Evolutionary conservation across 306 rosid species (phyloP).

Genomic region (Gynostemma pentaphyllum): DNA sequence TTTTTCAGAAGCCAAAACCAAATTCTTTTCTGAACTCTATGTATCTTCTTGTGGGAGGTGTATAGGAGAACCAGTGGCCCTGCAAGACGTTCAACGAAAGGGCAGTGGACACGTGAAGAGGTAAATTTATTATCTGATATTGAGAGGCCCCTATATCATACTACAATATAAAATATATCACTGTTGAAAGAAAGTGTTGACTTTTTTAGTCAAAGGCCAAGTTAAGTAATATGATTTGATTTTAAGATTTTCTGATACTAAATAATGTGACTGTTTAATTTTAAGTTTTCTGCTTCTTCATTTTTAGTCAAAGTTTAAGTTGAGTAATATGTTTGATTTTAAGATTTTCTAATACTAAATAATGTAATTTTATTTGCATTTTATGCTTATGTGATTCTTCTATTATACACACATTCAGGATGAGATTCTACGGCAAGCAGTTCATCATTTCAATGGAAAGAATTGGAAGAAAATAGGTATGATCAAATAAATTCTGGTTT

Average conservation of each 20-base stretch:
- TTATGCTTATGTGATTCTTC: background rate
- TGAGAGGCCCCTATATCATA: background rate
- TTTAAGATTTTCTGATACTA: background rate
- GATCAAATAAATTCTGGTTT: background rate
- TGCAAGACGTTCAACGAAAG: conserved; percentile 16
- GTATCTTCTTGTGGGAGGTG: background rate
- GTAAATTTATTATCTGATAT: background rate
- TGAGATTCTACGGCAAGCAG: conserved; percentile 67
- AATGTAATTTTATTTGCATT: background rate
- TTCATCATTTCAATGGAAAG: conserved; percentile 87
- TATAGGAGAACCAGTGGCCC: conserved; percentile 16
- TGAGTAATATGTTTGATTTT: background rate
- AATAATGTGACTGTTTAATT: too few species aligned
- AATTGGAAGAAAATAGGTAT: conserved; percentile 98
- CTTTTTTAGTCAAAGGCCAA: background rate
- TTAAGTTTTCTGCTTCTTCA: too few species aligned
- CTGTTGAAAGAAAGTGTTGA: background rate
- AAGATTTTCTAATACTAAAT: background rate
- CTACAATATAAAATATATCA: background rate
- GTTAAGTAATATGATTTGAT: background rate
- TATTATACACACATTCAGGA: conserved; percentile 42
- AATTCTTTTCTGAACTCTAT: background rate
- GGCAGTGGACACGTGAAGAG: conserved; percentile 15
- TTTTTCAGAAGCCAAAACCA: background rate
- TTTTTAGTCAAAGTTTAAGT: background rate